Evolutionary conservation across 257 asterid species (phyloP).

Genomic region (Datura wrightii): DNA sequence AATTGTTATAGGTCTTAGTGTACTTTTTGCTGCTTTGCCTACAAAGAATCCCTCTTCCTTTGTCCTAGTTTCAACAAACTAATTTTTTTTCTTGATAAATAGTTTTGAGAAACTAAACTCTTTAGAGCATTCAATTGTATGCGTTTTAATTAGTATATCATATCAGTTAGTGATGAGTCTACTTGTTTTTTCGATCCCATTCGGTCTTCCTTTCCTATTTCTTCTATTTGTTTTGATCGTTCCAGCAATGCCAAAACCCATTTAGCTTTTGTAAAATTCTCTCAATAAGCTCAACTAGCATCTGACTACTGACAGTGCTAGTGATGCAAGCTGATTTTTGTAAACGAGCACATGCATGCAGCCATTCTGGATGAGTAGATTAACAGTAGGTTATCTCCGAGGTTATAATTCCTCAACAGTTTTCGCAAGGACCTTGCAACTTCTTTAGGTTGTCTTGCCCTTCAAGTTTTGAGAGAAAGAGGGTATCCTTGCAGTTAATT

Average conservation of each 20-base stretch:
- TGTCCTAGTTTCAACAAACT: neutral
- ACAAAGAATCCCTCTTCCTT: neutral
- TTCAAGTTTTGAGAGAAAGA: constrained; percentile 21
- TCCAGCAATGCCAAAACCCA: neutral
- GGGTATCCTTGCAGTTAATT: neutral
- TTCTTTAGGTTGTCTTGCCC: neutral
- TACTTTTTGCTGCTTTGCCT: neutral
- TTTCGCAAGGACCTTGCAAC: neutral
- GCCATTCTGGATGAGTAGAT: neutral
- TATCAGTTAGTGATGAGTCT: neutral
- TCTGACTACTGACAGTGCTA: neutral
- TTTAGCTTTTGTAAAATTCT: neutral
- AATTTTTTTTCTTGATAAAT: neutral
- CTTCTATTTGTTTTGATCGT: neutral
- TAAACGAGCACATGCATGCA: neutral
- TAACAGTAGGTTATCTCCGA: neutral
- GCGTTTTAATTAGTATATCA: neutral
- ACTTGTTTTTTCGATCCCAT: neutral
- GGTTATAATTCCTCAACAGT: neutral
- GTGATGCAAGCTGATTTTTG: neutral
- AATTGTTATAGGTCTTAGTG: neutral
- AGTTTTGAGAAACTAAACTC: neutral
- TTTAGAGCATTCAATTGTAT: neutral
- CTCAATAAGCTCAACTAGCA: neutral
- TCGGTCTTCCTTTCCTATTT: neutral